These are phyloP conservation scores for Phoenix roebelenii DNA, from an alignment of 176 grass and related monocot species.

Conservation along the genomic window DNA sequence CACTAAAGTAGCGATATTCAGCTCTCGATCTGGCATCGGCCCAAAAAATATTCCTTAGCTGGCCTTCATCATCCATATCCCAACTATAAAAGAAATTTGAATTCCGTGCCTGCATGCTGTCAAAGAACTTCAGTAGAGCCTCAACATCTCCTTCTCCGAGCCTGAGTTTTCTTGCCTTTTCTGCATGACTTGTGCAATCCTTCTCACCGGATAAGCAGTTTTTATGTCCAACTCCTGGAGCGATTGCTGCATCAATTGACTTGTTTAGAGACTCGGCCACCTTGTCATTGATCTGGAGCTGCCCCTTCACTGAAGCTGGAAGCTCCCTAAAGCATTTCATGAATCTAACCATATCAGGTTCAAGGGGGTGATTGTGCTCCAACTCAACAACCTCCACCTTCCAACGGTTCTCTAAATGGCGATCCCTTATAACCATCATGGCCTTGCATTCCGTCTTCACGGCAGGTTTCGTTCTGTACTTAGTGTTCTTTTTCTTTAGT, in stretches of 20 bases:
- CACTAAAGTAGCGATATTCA: constrained; percentile 51
- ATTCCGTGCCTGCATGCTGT: constrained; percentile 53
- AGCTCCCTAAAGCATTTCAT: constrained; percentile 11
- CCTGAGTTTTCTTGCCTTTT: constrained; percentile 37
- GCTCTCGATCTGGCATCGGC: constrained; percentile 61
- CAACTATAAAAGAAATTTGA: constrained; percentile 69
- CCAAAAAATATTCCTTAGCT: constrained; percentile 66
- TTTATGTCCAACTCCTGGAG: too few relatives aligned
- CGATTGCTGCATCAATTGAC: not conserved
- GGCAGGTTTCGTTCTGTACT: not conserved
- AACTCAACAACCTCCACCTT: not conserved
- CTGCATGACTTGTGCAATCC: too few relatives aligned
- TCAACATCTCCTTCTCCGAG: constrained; percentile 59
- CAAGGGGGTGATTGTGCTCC: constrained; percentile 7
- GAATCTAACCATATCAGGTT: constrained; percentile 8
- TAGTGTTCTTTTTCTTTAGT: not conserved
- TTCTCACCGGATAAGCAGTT: too few relatives aligned
- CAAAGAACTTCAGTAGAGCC: constrained; percentile 56
- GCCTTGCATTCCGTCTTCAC: constrained; percentile 3
- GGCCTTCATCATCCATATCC: constrained; percentile 67
- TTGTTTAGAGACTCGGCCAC: not conserved
- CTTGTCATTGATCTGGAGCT: constrained; percentile 1
- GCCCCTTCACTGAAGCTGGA: not conserved
- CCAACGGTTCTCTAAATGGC: not conserved
- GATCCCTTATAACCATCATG: constrained; percentile 13